These are phyloP conservation scores for Ceratobasidium papillatum DNA, from an alignment of 1,284 basidiomycete genomes.

Conservation along the genomic window DNA sequence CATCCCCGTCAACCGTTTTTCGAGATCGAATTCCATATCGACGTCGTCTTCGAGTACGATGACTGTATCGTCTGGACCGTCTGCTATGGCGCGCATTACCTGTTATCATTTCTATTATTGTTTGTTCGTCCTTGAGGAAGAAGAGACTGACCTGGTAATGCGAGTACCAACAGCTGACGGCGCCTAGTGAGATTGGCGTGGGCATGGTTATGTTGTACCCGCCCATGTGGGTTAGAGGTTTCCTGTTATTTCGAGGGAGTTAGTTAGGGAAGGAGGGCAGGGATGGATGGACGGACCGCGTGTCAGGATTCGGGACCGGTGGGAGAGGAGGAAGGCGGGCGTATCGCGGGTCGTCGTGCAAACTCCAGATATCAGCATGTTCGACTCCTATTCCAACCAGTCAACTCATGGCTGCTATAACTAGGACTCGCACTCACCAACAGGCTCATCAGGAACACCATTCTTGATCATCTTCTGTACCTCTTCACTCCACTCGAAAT, in stretches of 20 bases:
- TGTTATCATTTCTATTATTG: background rate
- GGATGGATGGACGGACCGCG: background rate
- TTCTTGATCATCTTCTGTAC: slow-evolving; percentile 13
- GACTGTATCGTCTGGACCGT: slow-evolving; percentile 52
- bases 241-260: slow-evolving; percentile 2
- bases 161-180: slow-evolving; percentile 78
- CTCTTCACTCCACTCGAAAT: slow-evolving; percentile 21
- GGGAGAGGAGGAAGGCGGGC: background rate
- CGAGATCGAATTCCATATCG: slow-evolving; percentile 65
- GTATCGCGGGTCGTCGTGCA: slow-evolving; percentile 22
- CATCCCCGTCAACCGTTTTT: slow-evolving; percentile 58
- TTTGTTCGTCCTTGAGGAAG: too few relatives aligned
- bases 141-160: slow-evolving; percentile 58
- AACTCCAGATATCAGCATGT: slow-evolving; percentile 17
- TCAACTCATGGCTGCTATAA: background rate
- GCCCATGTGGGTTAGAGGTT: slow-evolving; percentile 10
- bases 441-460: background rate
- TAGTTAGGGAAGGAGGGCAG: background rate
- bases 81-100: slow-evolving; percentile 56
- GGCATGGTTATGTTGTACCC: slow-evolving; percentile 24
- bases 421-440: background rate
- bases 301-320: slow-evolving; percentile 14
- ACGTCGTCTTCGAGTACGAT: slow-evolving; percentile 82
- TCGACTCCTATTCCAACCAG: background rate
- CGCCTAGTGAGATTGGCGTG: slow-evolving; percentile 59